Evolutionary conservation across 768 basidiomycete species (phyloP).

Genomic region (Saitozyma sp.): DNA sequence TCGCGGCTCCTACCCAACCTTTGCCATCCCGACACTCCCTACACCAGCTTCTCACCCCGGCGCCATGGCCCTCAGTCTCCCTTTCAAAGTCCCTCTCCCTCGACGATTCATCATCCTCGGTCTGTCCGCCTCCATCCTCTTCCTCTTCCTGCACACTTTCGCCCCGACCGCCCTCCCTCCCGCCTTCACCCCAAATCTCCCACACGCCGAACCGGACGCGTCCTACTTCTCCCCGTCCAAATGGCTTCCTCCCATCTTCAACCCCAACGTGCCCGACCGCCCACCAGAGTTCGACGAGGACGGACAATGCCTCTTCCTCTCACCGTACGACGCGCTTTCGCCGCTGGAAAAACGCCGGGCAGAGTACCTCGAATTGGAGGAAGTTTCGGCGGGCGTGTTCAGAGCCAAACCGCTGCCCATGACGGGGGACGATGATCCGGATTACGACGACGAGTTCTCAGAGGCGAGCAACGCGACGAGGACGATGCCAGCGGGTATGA

Average conservation of each 20-base stretch:
- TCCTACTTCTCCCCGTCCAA: conserved; percentile 46
- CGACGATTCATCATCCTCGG: conserved; percentile 42
- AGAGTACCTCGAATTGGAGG: conserved; percentile 33
- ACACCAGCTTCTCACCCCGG: no score
- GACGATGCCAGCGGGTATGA: conserved; percentile 24
- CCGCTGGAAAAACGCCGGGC: conserved; percentile 44
- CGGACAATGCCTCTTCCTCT: conserved; percentile 49
- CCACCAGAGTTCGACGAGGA: conserved; percentile 50
- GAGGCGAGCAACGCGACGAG: conserved; percentile 17
- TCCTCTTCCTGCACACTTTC: conserved; percentile 46
- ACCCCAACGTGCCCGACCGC: conserved; percentile 20
- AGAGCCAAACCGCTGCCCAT: conserved; percentile 11
- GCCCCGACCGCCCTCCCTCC: conserved; percentile 36
- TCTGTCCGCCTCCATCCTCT: conserved; percentile 30
- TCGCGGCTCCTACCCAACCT: no score
- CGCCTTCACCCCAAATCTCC: conserved; percentile 26
- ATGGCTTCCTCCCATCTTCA: conserved; percentile 49
- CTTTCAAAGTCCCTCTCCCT: conserved; percentile 17
- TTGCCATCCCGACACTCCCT: no score
- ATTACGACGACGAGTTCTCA: conserved; percentile 31
- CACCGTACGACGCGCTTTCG: conserved; percentile 46
- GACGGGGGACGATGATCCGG: conserved; percentile 18
- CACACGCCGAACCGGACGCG: conserved; percentile 33
- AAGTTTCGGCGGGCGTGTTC: conserved; percentile 45
- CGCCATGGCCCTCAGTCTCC: no score